Conservation (phyloP, 1,139 yeast species). For the Chernovozyma aurita region DNA sequence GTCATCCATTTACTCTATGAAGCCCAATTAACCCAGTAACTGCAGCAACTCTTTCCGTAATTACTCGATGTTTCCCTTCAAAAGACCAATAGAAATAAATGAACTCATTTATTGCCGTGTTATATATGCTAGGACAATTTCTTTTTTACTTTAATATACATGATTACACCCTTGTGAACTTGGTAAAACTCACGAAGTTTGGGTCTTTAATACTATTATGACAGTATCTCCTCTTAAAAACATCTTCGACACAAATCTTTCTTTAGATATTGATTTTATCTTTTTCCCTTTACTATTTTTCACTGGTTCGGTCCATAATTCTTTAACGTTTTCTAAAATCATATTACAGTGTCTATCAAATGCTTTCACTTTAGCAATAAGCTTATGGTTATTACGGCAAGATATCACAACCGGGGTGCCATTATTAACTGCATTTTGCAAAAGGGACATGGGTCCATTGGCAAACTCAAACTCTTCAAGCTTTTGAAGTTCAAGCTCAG, state of each 20-base stretch:
- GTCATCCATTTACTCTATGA: too few species aligned
- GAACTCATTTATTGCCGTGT: too few species aligned
- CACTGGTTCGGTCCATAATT: constrained; percentile 78
- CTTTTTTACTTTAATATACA: too few species aligned
- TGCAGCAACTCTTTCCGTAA: too few species aligned
- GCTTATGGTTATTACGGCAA: constrained; percentile 87
- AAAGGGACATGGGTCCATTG: constrained; percentile 86
- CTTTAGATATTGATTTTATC: constrained; percentile 67
- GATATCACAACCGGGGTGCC: constrained; percentile 81
- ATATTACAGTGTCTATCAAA: constrained; percentile 95
- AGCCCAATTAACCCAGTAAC: too few species aligned
- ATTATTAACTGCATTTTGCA: constrained; percentile 73
- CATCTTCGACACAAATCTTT: constrained; percentile 83
- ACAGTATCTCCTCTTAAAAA: constrained; percentile 95
- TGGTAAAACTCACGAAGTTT: too few species aligned
- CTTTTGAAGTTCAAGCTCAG: constrained; percentile 72
- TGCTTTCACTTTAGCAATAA: constrained; percentile 86
- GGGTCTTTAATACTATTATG: constrained; percentile 66
- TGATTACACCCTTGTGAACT: too few species aligned
- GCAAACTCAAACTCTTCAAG: constrained; percentile 87
- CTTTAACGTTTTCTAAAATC: constrained; percentile 89
- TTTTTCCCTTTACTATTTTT: constrained; percentile 65
- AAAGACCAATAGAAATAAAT: too few species aligned
- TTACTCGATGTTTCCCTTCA: too few species aligned
- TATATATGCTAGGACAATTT: too few species aligned